Base-by-base conservation (phyloP, 2,329 filamentous ascomycete genomes). In the Tolypocladium endophyticum region DNA sequence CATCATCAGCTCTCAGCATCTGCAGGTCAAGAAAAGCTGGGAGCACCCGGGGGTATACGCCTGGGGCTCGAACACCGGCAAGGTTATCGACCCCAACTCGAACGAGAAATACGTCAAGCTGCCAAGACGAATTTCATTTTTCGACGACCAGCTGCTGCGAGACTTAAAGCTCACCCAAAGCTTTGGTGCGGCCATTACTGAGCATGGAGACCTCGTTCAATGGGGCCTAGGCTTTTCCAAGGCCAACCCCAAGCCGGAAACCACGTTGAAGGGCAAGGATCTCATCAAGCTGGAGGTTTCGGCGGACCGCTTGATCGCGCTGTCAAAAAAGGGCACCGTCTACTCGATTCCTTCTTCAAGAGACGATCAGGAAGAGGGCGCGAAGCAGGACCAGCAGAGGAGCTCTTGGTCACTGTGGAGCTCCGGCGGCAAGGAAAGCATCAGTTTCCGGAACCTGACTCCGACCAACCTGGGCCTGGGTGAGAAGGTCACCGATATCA, bases 1-100 rank as follows among this genome's bases (percentile, higher is more conserved):
- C 59, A 74, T 89, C 60, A 85, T 96, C 66, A 93, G 89, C 69
- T 90, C 89, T 14, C 90, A 96, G 71, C 91, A 96, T 74, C 76
- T 90, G 7, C 93, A 97, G 76, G 89, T 96, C 61, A 91, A 89
- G 76, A 85, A 84, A 69, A 95, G 90, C 73, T 86, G 82, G 81
- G 84, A 85, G 73, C 87, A 89, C 61, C 93, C 94, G 0, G 94
- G 92, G 2, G 88, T 97, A 0, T 97, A 96, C 74, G 86, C 88
- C 6, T 99, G 94, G 93, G 94, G 94, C 0, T 91, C 88, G 23
- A 99, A 99, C 68, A 78, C 79, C 20, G 90, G 92, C 61, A 83
- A 83, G 66, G 92, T 96, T n/a, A 90, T 89, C 43, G 92, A 92
- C 50, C 92, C 92, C 1, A 86, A 88, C 63, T 93, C 89, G 11